A percentile compares a stretch with the other conserved stretches of the same genome.
Evolutionary conservation across 345 rosid genomes (phyloP).

Genomic region (Dipteronia dyeriana): DNA sequence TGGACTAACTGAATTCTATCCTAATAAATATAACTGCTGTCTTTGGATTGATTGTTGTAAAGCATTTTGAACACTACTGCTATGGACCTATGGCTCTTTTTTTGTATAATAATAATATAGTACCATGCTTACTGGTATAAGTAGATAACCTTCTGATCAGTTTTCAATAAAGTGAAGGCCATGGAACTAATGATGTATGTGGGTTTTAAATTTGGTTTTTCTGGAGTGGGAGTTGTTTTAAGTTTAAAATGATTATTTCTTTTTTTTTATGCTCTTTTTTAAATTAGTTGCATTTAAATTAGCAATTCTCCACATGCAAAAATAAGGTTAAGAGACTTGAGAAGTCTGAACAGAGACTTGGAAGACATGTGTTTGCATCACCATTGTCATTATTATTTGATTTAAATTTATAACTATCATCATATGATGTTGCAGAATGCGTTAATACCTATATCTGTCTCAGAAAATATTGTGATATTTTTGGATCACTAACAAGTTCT

Average conservation of each 20-base stretch:
- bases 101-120: too few species aligned
- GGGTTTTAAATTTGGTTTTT: not conserved
- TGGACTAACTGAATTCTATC: not conserved
- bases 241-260: not conserved
- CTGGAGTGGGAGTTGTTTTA: not conserved
- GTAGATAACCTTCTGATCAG: too few species aligned
- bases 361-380: not conserved
- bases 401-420: too few species aligned
- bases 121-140: not conserved
- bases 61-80: not conserved
- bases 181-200: not conserved
- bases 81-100: too few species aligned
- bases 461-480: not conserved
- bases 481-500: not conserved
- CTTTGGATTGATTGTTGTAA: constrained; percentile 4
- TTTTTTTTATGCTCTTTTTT: not conserved
- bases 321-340: not conserved
- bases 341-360: not conserved
- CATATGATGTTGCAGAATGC: not conserved
- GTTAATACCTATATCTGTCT: not conserved
- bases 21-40: not conserved
- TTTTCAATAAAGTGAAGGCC: too few species aligned
- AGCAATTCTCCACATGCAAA: not conserved
- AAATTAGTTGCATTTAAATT: not conserved
- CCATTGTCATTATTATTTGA: not conserved